Evolutionary conservation across 192 early-diverging fungal genomes (phyloP).

Genomic region (Kickxella alabastrina): DNA sequence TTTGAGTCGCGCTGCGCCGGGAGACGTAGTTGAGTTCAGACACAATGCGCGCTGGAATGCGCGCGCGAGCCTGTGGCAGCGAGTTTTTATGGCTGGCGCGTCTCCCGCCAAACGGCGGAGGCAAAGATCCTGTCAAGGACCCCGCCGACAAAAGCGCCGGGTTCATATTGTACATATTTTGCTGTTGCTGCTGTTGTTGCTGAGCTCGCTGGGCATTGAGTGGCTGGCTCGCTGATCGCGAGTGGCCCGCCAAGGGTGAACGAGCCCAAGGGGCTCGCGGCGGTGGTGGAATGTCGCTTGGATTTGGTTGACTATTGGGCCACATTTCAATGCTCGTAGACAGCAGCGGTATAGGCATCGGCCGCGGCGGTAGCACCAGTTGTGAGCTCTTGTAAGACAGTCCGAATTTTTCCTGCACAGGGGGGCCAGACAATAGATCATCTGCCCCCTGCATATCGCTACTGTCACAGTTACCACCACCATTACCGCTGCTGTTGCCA

Average conservation of each 20-base stretch:
- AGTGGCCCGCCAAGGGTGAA: neutral
- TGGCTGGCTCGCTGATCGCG: constrained; percentile 20
- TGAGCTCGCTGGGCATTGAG: neutral
- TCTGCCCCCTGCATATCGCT: too few species aligned
- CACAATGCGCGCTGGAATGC: constrained; percentile 24
- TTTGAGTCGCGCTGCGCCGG: constrained; percentile 7
- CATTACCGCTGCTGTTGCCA: neutral
- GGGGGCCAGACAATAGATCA: neutral
- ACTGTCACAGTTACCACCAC: too few species aligned
- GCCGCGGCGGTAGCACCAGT: too few species aligned
- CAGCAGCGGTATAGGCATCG: neutral
- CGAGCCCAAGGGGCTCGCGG: constrained; percentile 31
- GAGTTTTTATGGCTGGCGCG: constrained; percentile 30
- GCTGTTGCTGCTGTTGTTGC: neutral
- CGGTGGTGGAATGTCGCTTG: constrained; percentile 8
- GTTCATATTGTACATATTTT: neutral
- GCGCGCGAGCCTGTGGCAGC: constrained; percentile 16
- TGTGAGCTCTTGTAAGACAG: too few species aligned
- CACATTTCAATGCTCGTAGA: too few species aligned
- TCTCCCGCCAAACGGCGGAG: neutral
- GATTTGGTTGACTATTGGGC: too few species aligned
- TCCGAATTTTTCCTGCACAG: too few species aligned
- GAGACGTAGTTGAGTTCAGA: constrained; percentile 40
- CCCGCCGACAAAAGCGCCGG: neutral
- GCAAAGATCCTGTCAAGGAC: neutral